Evolutionary conservation across 139 green algal species (phyloP).

Genomic region (Choricystis sp.): DNA sequence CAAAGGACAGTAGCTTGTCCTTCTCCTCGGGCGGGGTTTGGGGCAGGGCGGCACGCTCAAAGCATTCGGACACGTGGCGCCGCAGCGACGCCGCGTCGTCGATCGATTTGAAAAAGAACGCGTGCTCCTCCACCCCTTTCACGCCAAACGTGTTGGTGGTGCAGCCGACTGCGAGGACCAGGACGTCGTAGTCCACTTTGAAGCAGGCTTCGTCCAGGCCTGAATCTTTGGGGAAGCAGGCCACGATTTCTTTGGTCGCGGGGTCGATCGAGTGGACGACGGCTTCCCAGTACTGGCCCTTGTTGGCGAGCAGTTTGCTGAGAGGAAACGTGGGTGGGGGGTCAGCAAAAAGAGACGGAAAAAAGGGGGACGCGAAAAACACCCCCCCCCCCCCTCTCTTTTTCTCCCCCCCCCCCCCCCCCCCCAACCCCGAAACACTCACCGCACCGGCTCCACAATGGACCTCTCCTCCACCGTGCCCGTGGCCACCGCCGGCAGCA

Average conservation of each 20-base stretch:
- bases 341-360: too few species aligned
- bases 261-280: slow-evolving; percentile 60
- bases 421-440: too few species aligned
- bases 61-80: slow-evolving; percentile 61
- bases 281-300: slow-evolving; percentile 79
- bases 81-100: slow-evolving; percentile 59
- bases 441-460: slow-evolving; percentile 87
- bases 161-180: slow-evolving; percentile 66
- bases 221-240: slow-evolving; percentile 67
- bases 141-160: slow-evolving; percentile 89
- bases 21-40: slow-evolving; percentile 34
- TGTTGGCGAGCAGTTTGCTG: slow-evolving; percentile 13
- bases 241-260: slow-evolving; percentile 49
- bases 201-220: slow-evolving; percentile 68
- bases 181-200: slow-evolving; percentile 66
- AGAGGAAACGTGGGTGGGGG: too few species aligned
- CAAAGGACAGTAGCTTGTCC: slow-evolving; percentile 68
- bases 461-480: slow-evolving; percentile 81
- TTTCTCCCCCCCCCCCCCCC: too few species aligned
- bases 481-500: slow-evolving; percentile 73
- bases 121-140: slow-evolving; percentile 66
- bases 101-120: slow-evolving; percentile 75
- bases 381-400: too few species aligned
- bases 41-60: slow-evolving; percentile 73
- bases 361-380: too few species aligned